Percentiles rank a stretch among this genome's conserved stretches.
These are phyloP conservation scores for Exophiala bonariae DNA, from an alignment of 2,329 filamentous ascomycete genomes.

Conservation along the genomic window DNA sequence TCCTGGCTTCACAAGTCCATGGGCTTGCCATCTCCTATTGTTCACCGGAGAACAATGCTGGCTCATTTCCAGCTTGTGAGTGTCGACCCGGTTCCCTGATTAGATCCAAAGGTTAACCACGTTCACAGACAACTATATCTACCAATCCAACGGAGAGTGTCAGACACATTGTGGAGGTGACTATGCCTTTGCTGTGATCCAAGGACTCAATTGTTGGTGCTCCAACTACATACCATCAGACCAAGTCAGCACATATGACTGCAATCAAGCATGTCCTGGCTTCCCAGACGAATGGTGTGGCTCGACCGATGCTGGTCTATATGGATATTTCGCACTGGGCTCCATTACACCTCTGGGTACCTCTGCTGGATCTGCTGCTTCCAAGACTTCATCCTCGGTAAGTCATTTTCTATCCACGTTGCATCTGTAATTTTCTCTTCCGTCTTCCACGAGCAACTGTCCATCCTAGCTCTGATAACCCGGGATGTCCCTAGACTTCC, in stretches of 20 bases:
- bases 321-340: constrained; percentile 42
- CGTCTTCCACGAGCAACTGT: constrained; percentile 17
- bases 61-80: constrained; percentile 37
- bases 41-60: constrained; percentile 46
- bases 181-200: constrained; percentile 48
- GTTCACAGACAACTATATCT: constrained; percentile 37
- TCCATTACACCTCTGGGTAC: constrained; percentile 22
- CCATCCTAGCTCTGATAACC: constrained; percentile 25
- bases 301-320: constrained; percentile 39
- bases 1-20: constrained; percentile 9
- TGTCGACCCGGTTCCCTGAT: constrained; percentile 1
- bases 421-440: constrained; percentile 5
- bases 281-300: constrained; percentile 49
- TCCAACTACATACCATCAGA: constrained; percentile 45
- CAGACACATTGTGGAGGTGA: constrained; percentile 36
- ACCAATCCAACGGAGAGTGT: constrained; percentile 49
- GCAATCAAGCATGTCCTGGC: constrained; percentile 46
- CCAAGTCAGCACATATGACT: constrained; percentile 37
- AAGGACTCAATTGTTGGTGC: constrained; percentile 51
- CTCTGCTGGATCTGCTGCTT: constrained; percentile 13
- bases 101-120: constrained; percentile 9
- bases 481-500: constrained; percentile 25
- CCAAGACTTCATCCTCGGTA: constrained; percentile 28
- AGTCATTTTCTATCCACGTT: constrained; percentile 22
- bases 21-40: constrained; percentile 40